Evolutionary conservation across 345 rosid species (phyloP).

Genomic region (Citrus australasica): DNA sequence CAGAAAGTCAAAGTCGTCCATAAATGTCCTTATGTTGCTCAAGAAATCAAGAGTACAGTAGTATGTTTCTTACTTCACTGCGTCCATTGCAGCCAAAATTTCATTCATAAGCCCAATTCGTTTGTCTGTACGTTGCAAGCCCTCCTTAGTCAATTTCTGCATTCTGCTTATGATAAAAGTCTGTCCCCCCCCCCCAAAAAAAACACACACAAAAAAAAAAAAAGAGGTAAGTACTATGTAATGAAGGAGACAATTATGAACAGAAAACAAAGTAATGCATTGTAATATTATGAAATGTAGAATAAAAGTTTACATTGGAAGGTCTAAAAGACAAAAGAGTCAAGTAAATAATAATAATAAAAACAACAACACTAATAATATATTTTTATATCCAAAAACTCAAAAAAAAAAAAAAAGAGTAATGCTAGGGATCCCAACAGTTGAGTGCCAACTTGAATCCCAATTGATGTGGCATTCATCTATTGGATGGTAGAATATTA

Average conservation of each 20-base stretch:
- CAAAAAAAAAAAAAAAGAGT: not conserved
- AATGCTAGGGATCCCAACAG: no score
- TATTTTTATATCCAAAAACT: not conserved
- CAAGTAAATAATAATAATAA: not conserved
- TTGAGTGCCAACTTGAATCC: no score
- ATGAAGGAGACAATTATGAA: not conserved
- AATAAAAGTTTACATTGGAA: not conserved
- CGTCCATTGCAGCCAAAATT: conserved; percentile 98
- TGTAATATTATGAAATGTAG: not conserved
- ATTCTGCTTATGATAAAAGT: conserved; percentile 85
- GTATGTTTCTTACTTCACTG: conserved; percentile 72
- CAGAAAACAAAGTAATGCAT: not conserved
- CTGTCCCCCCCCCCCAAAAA: conserved; percentile 31
- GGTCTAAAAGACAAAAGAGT: not conserved
- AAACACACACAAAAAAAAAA: not conserved
- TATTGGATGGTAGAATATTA: no score
- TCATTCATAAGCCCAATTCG: conserved; percentile 99
- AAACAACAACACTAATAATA: not conserved
- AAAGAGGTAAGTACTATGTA: not conserved
- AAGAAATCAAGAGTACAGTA: not conserved
- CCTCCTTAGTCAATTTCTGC: conserved; percentile 89
- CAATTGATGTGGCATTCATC: no score
- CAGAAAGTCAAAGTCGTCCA: conserved; percentile 2
- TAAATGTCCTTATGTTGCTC: not conserved
- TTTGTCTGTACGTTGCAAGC: conserved; percentile 94